These are phyloP conservation scores for Periconia digitata DNA, from an alignment of 2,329 filamentous ascomycete species.

Conservation along the genomic window DNA sequence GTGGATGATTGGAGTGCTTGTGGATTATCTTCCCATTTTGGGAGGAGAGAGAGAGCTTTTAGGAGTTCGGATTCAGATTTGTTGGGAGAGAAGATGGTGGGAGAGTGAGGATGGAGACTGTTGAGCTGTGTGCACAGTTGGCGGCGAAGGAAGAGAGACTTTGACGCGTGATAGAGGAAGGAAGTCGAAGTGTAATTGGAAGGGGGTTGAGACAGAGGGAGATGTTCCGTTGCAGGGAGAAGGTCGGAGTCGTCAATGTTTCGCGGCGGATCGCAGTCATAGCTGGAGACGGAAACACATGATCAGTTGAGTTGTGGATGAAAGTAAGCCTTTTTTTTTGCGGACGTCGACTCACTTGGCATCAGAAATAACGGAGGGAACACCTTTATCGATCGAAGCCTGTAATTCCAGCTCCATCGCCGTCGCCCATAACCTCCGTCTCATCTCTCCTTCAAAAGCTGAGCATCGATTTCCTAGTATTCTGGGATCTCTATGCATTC, in stretches of 20 bases:
- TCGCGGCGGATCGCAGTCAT: constrained; percentile 50
- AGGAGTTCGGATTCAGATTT: constrained; percentile 17
- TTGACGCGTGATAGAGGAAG: constrained; percentile 14
- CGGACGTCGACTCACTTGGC: background rate
- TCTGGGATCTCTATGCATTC: constrained; percentile 52
- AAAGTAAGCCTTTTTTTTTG: no score
- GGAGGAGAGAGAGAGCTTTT: constrained; percentile 9
- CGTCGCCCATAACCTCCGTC: constrained; percentile 58
- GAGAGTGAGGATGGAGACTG: constrained; percentile 6
- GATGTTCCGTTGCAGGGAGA: constrained; percentile 7
- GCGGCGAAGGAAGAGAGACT: constrained; percentile 11
- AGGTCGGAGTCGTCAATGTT: constrained; percentile 55
- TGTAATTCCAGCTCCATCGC: constrained; percentile 58
- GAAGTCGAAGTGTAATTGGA: constrained; percentile 22
- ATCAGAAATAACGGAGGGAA: background rate
- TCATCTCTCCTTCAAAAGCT: constrained; percentile 52
- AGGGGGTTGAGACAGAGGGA: constrained; percentile 14
- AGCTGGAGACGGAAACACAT: constrained; percentile 28
- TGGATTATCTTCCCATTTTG: constrained; percentile 14
- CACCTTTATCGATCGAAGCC: constrained; percentile 52
- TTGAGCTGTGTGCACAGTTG: constrained; percentile 14
- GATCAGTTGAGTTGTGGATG: background rate
- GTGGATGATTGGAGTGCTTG: constrained; percentile 13
- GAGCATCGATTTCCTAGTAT: constrained; percentile 32
- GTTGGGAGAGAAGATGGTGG: constrained; percentile 5